Base-by-base conservation (phyloP, 768 basidiomycete species). In the Tulasnella sp. region DNA sequence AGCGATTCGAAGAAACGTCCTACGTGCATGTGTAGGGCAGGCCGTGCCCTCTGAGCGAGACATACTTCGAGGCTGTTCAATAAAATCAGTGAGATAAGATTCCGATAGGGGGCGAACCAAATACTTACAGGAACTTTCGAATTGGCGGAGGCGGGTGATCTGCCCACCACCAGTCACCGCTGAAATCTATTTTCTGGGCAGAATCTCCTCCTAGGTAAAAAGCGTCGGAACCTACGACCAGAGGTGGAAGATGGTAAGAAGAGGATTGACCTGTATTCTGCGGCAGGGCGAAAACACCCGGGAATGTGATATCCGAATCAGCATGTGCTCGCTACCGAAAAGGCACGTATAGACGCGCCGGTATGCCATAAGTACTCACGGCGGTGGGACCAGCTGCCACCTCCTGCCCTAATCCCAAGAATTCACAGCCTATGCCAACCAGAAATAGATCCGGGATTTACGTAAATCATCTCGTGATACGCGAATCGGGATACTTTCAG, bases 161-260 rank as follows among this genome's bases (percentile, higher is more conserved):
- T 39, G 29, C 23, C 40, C 32, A 46, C 77, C 77, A 77, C 77
- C 77, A 77, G n/a, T 77, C 77, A 15, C 77, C 77, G 44, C 40
- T 51, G n/a, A 70, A 72, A 37, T 77, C 77, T 6, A 75, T 39
- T 32, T 23, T 51, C 48, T 55, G 44, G 15, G 70, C 70, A 11
- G 70, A 40, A 18, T 18, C 44, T 39, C 70, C 70, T 46, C 70
- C 70, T 72, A 72, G 70, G 44, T 46, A 29, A 72, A 72, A n/a
- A n/a, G 44, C 70, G 44, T 72, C 70, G 61, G 61, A 67, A 67
- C 61, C 61, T 67, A 67, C 26, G n/a, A 16, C 61, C 61, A 67
- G 61, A 67, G 61, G 61, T 32, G 61, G 61, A 67, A 67, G 61
- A 67, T 67, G 61, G 61, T 67, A 67, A 67, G 61, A 67, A 67